Evolutionary conservation across 495 filamentous ascomycete species (phyloP), one percentile per base, ranked within the genome.

Genomic region (Tuber magnatum): DNA sequence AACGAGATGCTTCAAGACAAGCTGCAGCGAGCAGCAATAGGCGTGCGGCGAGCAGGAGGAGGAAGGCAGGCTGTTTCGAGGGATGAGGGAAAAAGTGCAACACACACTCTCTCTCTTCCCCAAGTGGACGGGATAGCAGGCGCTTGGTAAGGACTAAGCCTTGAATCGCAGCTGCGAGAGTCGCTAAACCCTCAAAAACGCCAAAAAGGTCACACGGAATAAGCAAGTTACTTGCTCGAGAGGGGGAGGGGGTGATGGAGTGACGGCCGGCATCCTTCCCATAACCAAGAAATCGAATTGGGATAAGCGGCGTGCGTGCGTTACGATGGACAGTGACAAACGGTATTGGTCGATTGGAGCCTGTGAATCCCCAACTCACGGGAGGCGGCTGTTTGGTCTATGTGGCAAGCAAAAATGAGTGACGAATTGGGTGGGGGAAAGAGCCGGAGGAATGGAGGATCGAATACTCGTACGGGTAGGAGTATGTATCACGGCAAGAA

Each of bases 41-140:
- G n/a, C n/a, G n/a, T n/a, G 18, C 18, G 20, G 18, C 1, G 5
- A 61, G 56, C 56, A 35, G 14, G 28, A 32, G 2, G 56, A 4
- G 14, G 46, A 3, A 24, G n/a, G n/a, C n/a, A 51, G 28, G 28
- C 28, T 65, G n/a, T 20, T 35, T 28, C n/a, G 56, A 35, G 56
- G 28, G 56, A 65, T 18, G 56, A 65, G 56, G n/a, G 56, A 35
- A 35, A 65, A 65, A 65, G 56, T 65, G 56, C 56, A 65, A 65
- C 56, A 65, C 42, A 44, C 42, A 65, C 42, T 16, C 42, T 44
- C 12, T 65, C 56, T 65, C 28, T 20, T 7, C 56, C 16, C 28
- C 14, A 3, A 65, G 56, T 65, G 28, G 56, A 18, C 16, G 32
- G 14, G 14, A 18, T 35, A 35, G 5, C 12, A 65, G 56, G 9